Base-by-base conservation (phyloP, 805 yeast species). In the Saccharomycopsis babjevae region DNA sequence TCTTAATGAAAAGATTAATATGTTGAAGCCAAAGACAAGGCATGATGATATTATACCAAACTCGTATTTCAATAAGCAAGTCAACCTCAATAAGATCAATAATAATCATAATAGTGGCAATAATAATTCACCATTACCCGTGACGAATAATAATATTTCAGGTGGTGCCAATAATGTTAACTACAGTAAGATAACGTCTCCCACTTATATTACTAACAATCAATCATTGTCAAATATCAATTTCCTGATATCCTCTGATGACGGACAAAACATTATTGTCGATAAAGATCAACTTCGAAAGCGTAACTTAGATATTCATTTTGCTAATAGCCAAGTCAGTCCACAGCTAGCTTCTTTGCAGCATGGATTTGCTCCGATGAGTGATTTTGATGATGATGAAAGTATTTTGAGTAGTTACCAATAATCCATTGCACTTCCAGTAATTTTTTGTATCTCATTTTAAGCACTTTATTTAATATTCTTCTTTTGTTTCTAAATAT, bases 341-440 rank as follows among this genome's bases (percentile, higher is more conserved):
- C 56, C 34, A 56, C 65, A 63, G 50, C 56, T 63, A 60, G 22
- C 64, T 20, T 60, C 63, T 3, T n/a, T 59, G 54, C 52, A 59
- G 58, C 54, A 59, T 57, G 18, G 63, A 10, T 40, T 60, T 6
- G 63, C 63, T 22, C 61, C 61, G 1, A 61, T 63, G 20, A 63
- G 65, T 36, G 65, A 63, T 50, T 58, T 63, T 38, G 65, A 63
- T 18, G 65, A 63, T 57, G 65, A 63, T 50, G 65, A 63, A 38
- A 56, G 64, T 18, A 40, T 58, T 11, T 32, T 63, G 6, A 61
- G 56, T 40, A 58, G 57, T 32, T 62, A 59, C 36, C 52, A 59
- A 20, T 62, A 43, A 57, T 22, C 13, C 22, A 4, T 38, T 5
- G 28, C 10, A 50, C 38, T 20, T 1, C 30, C 16, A 18, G 25